These are phyloP conservation scores for Phytophthora agathidicida DNA, from an alignment of 352 stramenopile genomes.

Conservation along the genomic window DNA sequence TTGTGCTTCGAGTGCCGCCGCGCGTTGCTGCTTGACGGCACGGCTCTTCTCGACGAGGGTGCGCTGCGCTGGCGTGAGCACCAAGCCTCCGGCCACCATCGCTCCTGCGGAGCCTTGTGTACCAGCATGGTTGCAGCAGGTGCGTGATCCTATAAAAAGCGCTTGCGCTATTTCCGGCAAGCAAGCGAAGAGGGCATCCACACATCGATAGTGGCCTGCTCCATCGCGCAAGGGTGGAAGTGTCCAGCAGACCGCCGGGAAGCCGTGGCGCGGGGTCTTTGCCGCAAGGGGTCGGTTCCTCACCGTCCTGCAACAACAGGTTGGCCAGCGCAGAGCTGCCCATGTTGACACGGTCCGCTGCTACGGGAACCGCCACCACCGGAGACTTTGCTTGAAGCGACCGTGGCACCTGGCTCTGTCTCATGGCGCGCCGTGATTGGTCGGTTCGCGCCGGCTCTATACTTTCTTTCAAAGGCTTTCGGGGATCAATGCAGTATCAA, in stretches of 20 bases:
- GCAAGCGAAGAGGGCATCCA: constrained; percentile 2
- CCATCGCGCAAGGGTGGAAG: constrained; percentile 1
- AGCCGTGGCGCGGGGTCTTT: constrained; percentile 4
- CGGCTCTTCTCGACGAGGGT: constrained; percentile 58
- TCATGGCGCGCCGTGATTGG: neutral
- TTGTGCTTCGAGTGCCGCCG: constrained; percentile 46
- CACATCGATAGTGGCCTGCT: constrained; percentile 4
- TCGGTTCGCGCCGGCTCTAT: neutral
- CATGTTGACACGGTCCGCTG: too few species aligned
- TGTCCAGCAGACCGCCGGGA: constrained; percentile 15
- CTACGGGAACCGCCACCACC: too few species aligned
- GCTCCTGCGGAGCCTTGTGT: neutral
- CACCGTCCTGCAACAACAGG: too few species aligned
- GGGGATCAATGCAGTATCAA: too few species aligned
- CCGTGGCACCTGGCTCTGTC: constrained; percentile 2
- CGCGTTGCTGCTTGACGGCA: constrained; percentile 43
- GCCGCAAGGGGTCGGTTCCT: constrained; percentile 8
- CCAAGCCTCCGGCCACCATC: constrained; percentile 29
- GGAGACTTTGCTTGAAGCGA: too few species aligned
- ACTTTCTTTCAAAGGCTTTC: too few species aligned
- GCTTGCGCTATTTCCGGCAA: too few species aligned
- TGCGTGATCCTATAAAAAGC: constrained; percentile 21
- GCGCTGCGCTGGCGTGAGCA: constrained; percentile 61
- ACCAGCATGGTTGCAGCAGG: neutral
- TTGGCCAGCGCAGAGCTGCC: too few species aligned